phyloP scores from a whole-genome alignment of 805 yeast genomes.

The Pichia heedii region DNA sequence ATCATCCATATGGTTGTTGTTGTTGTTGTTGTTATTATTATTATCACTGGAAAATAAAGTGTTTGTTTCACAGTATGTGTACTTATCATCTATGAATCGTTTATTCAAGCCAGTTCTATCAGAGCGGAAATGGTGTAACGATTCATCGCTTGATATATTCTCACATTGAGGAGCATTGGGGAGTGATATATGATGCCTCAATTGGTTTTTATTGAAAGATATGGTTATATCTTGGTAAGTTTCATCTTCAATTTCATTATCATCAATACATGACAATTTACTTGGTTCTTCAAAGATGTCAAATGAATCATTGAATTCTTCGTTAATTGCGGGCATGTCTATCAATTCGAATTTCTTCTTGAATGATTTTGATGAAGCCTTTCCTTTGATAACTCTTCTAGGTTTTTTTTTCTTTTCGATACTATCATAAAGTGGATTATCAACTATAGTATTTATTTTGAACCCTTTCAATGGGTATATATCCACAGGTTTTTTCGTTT shows the following conservation, averaged over 20 bases:
- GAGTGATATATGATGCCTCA: not conserved
- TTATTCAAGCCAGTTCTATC: not conserved
- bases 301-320: slow-evolving; percentile 3
- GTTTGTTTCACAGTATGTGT: not conserved
- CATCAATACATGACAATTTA: slow-evolving; percentile 2
- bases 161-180: not conserved
- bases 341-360: slow-evolving; percentile 3
- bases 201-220: not conserved
- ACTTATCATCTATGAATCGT: not conserved
- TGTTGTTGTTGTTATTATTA: too few relatives aligned
- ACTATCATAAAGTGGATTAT: slow-evolving; percentile 3
- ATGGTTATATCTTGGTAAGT: not conserved
- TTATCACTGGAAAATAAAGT: not conserved
- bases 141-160: not conserved
- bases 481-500: not conserved
- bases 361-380: not conserved
- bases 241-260: slow-evolving; percentile 11
- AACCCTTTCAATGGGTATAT: slow-evolving; percentile 6
- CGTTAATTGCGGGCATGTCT: slow-evolving; percentile 9
- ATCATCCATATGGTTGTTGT: too few relatives aligned
- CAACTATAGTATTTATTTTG: slow-evolving; percentile 1
- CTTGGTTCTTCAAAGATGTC: not conserved
- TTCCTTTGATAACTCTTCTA: not conserved
- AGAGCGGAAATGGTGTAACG: not conserved
- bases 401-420: not conserved